Evolutionary conservation across 2,329 filamentous ascomycete genomes (phyloP), one percentile per base, ranked within the genome.

Genomic region (Ophiocordyceps australis): DNA sequence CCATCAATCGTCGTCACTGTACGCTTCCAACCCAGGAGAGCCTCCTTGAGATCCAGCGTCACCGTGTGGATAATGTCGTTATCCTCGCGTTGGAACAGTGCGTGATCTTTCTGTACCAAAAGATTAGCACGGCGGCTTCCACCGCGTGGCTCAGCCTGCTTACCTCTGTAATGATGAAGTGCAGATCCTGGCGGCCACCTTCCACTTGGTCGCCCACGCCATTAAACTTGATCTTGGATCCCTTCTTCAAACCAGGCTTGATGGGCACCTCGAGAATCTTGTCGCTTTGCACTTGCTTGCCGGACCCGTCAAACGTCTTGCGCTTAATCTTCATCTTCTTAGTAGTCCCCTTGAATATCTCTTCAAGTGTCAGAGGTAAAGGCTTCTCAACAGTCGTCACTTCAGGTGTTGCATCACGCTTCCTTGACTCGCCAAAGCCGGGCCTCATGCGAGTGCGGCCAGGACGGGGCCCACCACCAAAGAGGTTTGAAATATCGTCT

Each of bases 241-340:
- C 89, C 40, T 91, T 85, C 57, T 95, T 94, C 52, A 95, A 57
- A 31, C 89, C 89, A 5, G 82, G 74, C 57, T 94, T 95, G 55
- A 98, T 93, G 24, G 83, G 82, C 27, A 95, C 86, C 45, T 92
- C 83, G 17, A 98, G 58, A 12, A 94, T 81, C 42, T 85, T 79
- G 40, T 98, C 89, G 32, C 85, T 79, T 4, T 75, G 77, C 22
- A 70, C 80, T 39, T 83, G 73, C 59, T 92, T 93, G 30, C 82
- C 82, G 1, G 65, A 74, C 13, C 74, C 62, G 49, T 98, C 89
- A 47, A 81, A 95, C 12, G 77, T 83, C 69, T 95, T 95, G 43
- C 86, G 71, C 61, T 93, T 94, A 36, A 95, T 92, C 58, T 89
- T 92, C 65, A 98, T 82, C 64, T 92, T 94, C 68, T 98, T 98